Conservation (phyloP, 129 eudicot species). For the Smallanthus sonchifolius region DNA sequence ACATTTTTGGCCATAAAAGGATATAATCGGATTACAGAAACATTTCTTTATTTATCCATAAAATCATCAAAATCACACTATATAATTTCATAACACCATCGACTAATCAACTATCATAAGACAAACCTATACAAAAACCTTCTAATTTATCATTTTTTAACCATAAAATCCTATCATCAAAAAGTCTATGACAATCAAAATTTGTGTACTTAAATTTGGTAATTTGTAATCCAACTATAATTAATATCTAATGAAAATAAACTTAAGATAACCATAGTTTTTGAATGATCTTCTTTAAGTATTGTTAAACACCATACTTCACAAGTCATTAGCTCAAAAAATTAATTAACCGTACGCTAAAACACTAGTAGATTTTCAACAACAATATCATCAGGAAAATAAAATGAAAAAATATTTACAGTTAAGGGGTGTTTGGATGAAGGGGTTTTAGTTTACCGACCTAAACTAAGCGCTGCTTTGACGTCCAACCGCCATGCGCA, state of each 20-base stretch:
- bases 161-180: too few relatives aligned
- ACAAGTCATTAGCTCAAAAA: neutral
- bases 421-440: neutral
- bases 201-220: too few relatives aligned
- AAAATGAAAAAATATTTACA: neutral
- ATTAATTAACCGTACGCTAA: neutral
- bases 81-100: neutral
- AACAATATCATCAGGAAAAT: neutral
- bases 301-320: neutral
- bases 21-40: neutral
- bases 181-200: too few relatives aligned
- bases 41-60: slow-evolving; percentile 9
- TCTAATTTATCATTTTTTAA: too few relatives aligned
- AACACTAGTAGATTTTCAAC: neutral
- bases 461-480: slow-evolving; percentile 68
- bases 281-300: neutral
- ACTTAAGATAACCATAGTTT: neutral
- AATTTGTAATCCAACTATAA: too few relatives aligned
- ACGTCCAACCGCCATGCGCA: slow-evolving; percentile 86
- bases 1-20: neutral
- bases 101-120: neutral
- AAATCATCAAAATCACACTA: neutral
- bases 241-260: too few relatives aligned
- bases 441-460: slow-evolving; percentile 24
- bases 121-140: neutral